A percentile compares a stretch with the other conserved stretches of the same genome.
These are phyloP conservation scores for Salvia miltiorrhiza DNA, from an alignment of 257 asterid genomes.

Conservation along the genomic window DNA sequence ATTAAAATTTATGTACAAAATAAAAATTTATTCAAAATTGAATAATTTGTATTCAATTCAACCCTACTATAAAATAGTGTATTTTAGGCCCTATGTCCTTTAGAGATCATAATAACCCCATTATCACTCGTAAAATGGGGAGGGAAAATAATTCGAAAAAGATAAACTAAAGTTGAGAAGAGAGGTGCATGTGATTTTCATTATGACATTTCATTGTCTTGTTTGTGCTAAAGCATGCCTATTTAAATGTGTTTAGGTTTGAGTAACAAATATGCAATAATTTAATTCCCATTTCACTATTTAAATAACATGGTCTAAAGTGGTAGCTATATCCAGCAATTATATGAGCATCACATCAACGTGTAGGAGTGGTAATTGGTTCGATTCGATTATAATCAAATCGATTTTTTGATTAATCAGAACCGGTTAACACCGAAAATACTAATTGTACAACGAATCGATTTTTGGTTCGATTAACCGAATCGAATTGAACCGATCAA, in stretches of 20 bases:
- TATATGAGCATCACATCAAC: constrained; percentile 19
- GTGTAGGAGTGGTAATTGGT: no score
- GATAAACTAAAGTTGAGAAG: constrained; percentile 12
- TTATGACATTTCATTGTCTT: constrained; percentile 61
- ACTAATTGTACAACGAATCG: no score
- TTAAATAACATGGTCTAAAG: constrained; percentile 1
- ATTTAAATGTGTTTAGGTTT: constrained; percentile 9
- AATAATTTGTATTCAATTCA: no score
- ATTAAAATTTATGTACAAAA: no score
- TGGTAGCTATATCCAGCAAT: constrained; percentile 16
- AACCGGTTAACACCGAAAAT: no score
- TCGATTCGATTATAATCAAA: no score
- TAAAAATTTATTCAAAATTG: no score
- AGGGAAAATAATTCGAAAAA: background rate
- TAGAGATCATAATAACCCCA: background rate
- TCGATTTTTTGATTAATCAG: no score
- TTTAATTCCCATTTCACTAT: background rate
- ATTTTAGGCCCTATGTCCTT: background rate
- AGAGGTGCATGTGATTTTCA: constrained; percentile 63
- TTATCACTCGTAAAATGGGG: constrained; percentile 22
- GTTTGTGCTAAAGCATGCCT: constrained; percentile 40
- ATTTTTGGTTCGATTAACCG: no score
- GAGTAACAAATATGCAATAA: background rate
- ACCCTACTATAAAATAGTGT: background rate
- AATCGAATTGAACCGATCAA: no score